Base-by-base conservation (phyloP, 768 basidiomycete genomes). In the Russula sp. region DNA sequence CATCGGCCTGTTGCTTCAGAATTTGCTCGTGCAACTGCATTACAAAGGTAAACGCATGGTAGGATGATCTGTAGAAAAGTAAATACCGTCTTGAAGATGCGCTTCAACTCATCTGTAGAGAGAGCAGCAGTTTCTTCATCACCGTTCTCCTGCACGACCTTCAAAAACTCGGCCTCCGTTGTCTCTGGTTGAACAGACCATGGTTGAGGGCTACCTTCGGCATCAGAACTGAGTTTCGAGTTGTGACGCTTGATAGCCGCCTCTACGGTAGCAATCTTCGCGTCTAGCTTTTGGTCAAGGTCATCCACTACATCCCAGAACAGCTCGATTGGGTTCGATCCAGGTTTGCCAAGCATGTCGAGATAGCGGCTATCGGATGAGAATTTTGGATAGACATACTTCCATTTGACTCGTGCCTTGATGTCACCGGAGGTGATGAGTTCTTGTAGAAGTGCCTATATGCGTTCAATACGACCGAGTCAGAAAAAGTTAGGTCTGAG, bases 271-370 rank as follows among this genome's bases (percentile, higher is more conserved):
- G 80, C 80, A 20, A 91, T 86, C 71, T 91, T 91, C 22, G 81
- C 81, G 65, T 94, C 93, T 20, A 96, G 82, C 67, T 86, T 83
- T 72, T 94, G 91, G 71, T 94, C 94, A 3, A 97, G 81, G 48
- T 79, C 80, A 74, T 99, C 97, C 51, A 97, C 88, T 11, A 82
- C 73, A 75, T 98, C 96, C 93, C 94, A 97, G 76, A 97, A 98
- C 5, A 98, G 82, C 71, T 99, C 97, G 34, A 99, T 81, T 1
- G 96, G 95, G 69, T 91, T 94, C 2, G 94, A 96, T 16, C 97
- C 97, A 9, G 92, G 91, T 70, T 89, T 91, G 18, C 97, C 96
- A 20, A 98, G 85, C 75, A 98, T 85, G 65, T 83, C 80, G 49
- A 88, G 79, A 76, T 98, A 99, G n/a, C 92, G 85, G 50, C 82